Evolutionary conservation across 2,329 filamentous ascomycete genomes (phyloP).

Genomic region (Sphaerulina populicola): DNA sequence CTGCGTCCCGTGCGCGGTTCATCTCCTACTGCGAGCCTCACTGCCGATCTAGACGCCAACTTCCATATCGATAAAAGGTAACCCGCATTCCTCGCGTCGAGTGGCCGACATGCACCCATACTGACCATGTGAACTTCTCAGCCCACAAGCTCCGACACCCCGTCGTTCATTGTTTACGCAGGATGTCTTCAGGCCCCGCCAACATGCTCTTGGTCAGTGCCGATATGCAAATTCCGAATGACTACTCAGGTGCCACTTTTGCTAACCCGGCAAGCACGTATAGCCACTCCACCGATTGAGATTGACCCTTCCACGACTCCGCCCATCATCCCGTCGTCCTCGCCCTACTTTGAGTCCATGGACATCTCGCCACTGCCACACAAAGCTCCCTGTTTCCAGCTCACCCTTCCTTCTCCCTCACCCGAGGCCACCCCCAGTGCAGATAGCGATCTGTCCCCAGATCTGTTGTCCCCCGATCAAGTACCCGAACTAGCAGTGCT

Average conservation of each 20-base stretch:
- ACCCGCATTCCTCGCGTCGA: conserved; percentile 34
- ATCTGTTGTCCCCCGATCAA: conserved; percentile 29
- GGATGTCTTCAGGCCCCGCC: conserved; percentile 51
- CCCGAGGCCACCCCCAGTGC: conserved; percentile 45
- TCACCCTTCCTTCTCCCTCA: conserved; percentile 65
- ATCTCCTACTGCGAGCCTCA: conserved; percentile 82
- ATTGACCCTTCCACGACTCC: conserved; percentile 74
- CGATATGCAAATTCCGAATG: conserved; percentile 13
- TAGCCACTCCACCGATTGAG: conserved; percentile 40
- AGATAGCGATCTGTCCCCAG: conserved; percentile 34
- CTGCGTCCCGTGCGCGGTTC: conserved; percentile 68
- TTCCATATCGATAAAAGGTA: conserved; percentile 95
- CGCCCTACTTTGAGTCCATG: conserved; percentile 75
- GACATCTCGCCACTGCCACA: conserved; percentile 89
- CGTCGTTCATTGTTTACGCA: conserved; percentile 76
- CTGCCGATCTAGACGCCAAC: conserved; percentile 91
- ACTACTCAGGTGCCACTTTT: neutral
- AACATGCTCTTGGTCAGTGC: conserved; percentile 29
- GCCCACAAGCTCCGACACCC: conserved; percentile 73
- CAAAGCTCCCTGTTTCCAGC: conserved; percentile 59
- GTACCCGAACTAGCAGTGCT: conserved; percentile 15
- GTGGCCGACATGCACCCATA: conserved; percentile 14
- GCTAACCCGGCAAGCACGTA: conserved; percentile 33
- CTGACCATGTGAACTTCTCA: conserved; percentile 44
- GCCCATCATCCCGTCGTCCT: conserved; percentile 67